These are phyloP conservation scores for Talaromyces verruculosus DNA, from an alignment of 2,329 filamentous ascomycete species.

Conservation along the genomic window DNA sequence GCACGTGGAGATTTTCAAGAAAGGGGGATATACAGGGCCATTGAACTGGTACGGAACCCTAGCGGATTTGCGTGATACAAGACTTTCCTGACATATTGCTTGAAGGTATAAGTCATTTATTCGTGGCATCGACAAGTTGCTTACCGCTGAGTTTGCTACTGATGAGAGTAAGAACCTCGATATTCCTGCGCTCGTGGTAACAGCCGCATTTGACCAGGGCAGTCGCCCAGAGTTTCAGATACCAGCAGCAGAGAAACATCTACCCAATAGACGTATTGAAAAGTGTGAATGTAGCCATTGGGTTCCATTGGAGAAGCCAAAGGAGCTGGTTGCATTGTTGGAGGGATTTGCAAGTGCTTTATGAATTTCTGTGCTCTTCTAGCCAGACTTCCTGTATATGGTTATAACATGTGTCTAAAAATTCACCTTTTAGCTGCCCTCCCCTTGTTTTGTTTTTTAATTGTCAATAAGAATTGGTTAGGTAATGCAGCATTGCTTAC, in stretches of 20 bases:
- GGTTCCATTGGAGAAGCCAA: constrained; percentile 15
- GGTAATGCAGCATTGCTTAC: too few species aligned
- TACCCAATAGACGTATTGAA: constrained; percentile 4
- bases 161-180: constrained; percentile 18
- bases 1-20: constrained; percentile 15
- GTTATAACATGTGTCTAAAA: too few species aligned
- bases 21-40: constrained; percentile 18
- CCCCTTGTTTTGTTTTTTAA: too few species aligned
- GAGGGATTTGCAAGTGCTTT: constrained; percentile 1
- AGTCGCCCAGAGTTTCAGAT: constrained; percentile 15
- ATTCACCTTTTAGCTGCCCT: too few species aligned
- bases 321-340: constrained; percentile 2
- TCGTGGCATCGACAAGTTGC: constrained; percentile 6
- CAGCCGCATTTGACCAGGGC: constrained; percentile 3
- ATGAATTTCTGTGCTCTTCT: neutral
- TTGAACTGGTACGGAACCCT: constrained; percentile 14
- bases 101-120: constrained; percentile 18
- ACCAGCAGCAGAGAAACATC: constrained; percentile 11
- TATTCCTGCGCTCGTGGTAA: constrained; percentile 11
- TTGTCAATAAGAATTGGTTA: too few species aligned
- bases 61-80: neutral
- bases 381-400: too few species aligned
- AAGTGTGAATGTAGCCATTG: constrained; percentile 15
- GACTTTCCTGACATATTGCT: neutral
- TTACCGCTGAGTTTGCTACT: constrained; percentile 1